Conservation (phyloP, 306 rosid genomes). For the Prunus salicina region DNA sequence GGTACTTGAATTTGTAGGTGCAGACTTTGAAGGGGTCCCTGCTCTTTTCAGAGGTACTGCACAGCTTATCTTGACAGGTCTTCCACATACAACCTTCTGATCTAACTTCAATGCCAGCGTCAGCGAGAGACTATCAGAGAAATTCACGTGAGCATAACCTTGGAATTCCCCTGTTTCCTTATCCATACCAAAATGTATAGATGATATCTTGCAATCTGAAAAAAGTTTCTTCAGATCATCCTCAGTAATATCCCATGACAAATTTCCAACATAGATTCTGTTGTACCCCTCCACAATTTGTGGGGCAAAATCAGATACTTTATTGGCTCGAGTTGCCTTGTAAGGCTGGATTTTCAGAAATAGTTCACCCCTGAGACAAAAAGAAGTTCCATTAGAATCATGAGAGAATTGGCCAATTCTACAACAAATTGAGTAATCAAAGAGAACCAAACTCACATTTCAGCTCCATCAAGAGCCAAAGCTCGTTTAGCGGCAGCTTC, state of each 20-base stretch:
- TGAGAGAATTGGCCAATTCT: constrained; percentile 6
- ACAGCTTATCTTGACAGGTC: constrained; percentile 75
- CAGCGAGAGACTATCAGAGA: constrained; percentile 56
- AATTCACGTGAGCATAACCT: constrained; percentile 86
- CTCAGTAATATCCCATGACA: constrained; percentile 85
- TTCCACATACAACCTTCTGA: constrained; percentile 55
- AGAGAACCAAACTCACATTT: constrained; percentile 66
- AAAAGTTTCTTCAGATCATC: constrained; percentile 66
- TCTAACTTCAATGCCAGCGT: constrained; percentile 65
- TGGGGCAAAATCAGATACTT: constrained; percentile 66
- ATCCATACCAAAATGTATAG: constrained; percentile 67
- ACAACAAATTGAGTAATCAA: constrained; percentile 4
- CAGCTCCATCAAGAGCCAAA: constrained; percentile 85
- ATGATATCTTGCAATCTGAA: constrained; percentile 52
- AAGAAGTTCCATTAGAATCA: constrained; percentile 20
- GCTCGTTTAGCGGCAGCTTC: constrained; percentile 94
- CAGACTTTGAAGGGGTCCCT: constrained; percentile 20
- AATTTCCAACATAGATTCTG: constrained; percentile 82
- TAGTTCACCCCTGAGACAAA: constrained; percentile 79
- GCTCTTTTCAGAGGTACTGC: constrained; percentile 74
- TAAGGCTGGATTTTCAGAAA: constrained; percentile 77
- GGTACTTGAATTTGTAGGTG: constrained; percentile 8
- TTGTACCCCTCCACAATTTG: constrained; percentile 75
- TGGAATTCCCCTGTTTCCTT: constrained; percentile 83
- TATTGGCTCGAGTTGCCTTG: constrained; percentile 47